Base-by-base conservation (phyloP, 306 rosid genomes). In the Lagenaria siceraria region DNA sequence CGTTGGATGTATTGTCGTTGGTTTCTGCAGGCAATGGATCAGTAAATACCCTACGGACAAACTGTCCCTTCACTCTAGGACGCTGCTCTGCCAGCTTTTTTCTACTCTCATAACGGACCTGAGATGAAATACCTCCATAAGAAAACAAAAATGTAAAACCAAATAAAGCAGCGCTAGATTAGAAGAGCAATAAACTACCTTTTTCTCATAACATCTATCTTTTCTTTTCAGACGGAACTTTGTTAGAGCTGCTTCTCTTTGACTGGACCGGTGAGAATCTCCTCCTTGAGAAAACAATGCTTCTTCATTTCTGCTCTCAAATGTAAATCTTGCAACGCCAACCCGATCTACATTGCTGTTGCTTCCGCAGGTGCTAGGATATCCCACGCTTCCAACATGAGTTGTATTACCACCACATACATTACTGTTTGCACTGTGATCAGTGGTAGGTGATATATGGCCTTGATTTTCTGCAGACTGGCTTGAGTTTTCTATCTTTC, bases 21-120 rank as follows among this genome's bases (percentile, higher is more conserved):
- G 73, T 80, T 31, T 87, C 88, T 54, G 85, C 53, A 54, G 81
- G 72, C 19, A 79, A 74, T 62, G 84, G 59, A 82, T 89, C 90
- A 14, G 56, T 81, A 25, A 49, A 80, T 36, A 71, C 78, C 83
- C 91, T 93, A 21, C 98, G 96, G 61, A 96, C 97, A 77, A 96
- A 92, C 82, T 96, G 99, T 80, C 99, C 99, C 84, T 96, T 96
- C 64, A 96, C 87, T 86, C 99, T 83, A 1, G 97, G 99, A 38
- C 99, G 97, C 85, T 92, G 98, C 87, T 95, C 99, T 19, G 99
- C 99, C 21, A 96, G 91, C 84, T 96, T 96, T 84, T 96, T 96
- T 80, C 99, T 83, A 91, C 99, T 96, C 89, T 96, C 99, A 4
- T 96, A 96, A 40, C 98, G 97, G 81, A 96, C 99, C 99, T 96